These are phyloP conservation scores for Suhomyces kunorum DNA, from an alignment of 1,139 yeast species.

Conservation along the genomic window DNA sequence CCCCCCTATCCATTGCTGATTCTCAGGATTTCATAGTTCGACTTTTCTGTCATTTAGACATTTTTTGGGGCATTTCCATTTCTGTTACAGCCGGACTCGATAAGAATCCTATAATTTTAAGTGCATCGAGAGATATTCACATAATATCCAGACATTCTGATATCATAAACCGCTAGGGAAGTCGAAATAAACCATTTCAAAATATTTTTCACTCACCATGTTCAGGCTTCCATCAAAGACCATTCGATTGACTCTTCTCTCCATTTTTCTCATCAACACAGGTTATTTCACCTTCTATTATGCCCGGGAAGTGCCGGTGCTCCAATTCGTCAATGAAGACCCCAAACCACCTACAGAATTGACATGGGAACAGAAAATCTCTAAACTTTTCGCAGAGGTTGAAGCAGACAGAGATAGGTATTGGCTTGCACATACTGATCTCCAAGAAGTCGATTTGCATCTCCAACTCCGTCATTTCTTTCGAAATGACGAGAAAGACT, in stretches of 20 bases:
- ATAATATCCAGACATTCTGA: neutral
- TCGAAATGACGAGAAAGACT: conserved; percentile 17
- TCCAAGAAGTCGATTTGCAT: conserved; percentile 11
- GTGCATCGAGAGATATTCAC: too few species aligned
- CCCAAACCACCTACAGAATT: neutral
- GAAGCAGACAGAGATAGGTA: conserved; percentile 15
- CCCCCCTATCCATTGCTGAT: too few species aligned
- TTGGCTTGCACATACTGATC: conserved; percentile 19
- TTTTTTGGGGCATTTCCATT: too few species aligned
- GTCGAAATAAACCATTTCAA: too few species aligned
- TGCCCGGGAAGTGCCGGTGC: conserved; percentile 1
- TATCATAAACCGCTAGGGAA: too few species aligned
- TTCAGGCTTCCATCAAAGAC: neutral
- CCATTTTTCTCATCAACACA: conserved; percentile 9
- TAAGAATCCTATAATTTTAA: too few species aligned
- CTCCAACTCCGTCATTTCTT: conserved; percentile 17
- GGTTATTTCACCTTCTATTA: conserved; percentile 7
- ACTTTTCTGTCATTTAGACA: too few species aligned
- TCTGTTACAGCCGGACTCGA: too few species aligned
- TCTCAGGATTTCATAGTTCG: too few species aligned
- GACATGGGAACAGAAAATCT: conserved; percentile 5
- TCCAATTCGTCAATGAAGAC: neutral
- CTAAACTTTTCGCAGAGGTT: conserved; percentile 11
- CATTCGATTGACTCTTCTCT: conserved; percentile 3
- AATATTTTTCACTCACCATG: neutral